Evolutionary conservation across 2,329 filamentous ascomycete genomes (phyloP), one percentile per base, ranked within the genome.

Genomic region (Hortaea sp.): DNA sequence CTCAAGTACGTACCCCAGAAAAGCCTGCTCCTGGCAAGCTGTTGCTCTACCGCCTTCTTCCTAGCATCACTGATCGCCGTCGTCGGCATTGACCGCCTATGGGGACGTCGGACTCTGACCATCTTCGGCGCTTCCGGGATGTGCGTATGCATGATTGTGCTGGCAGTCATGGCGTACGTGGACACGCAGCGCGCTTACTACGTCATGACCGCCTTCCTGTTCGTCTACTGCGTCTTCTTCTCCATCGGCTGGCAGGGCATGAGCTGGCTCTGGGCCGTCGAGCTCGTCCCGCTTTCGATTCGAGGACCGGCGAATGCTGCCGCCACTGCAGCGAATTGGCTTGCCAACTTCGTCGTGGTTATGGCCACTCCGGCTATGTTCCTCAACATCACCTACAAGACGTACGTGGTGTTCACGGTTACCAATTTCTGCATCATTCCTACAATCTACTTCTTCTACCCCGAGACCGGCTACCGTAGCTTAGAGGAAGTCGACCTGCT

Each of bases 361-460:
- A 78, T 82, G 73, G 74, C 79, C 49, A 72, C 77, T 0, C 74
- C 77, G 7, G 74, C 75, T 0, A 71, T 75, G 0, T 79, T 80
- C 54, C 71, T 72, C 53, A 78, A 73, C 58, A 78, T 77, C 49
- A 58, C 65, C 45, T 64, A 54, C 66, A 61, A 75, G 56, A 79
- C 79, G 50, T 89, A 88, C 65, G 76, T 88, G 63, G 73, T 90
- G 53, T 90, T 89, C 59, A 85, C 76, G 10, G 74, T 79, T 7
- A 63, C 86, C 6, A 54, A 55, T 38, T 52, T 47, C 13, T 43
- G 46, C 11, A 53, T 54, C 42, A 66, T 78, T 11, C 76, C 76
- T 0, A 68, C 70, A 5, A 71, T 76, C 30, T 79, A 78, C 63
- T 76, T 78, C 64, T 76, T 79, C 66, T 79, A 77, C 59, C 77